A percentile compares a stretch with the other conserved stretches of the same genome.
Conservation (phyloP, 129 eudicot genomes). For the Smallanthus sonchifolius region DNA sequence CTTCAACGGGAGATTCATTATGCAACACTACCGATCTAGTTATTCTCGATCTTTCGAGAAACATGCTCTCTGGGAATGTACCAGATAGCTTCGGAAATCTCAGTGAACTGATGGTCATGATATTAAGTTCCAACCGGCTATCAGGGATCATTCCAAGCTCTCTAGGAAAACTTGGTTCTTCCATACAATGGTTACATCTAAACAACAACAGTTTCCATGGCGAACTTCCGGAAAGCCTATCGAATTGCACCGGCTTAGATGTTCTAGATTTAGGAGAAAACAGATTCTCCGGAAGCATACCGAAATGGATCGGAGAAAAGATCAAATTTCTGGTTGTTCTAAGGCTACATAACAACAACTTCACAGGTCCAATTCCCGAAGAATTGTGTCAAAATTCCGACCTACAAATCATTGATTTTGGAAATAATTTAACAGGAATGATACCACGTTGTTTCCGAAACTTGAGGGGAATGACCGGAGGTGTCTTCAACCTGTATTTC, state of each 20-base stretch:
- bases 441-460: constrained; percentile 23
- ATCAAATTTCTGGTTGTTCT: constrained; percentile 15
- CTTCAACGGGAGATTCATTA: constrained; percentile 20
- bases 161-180: constrained; percentile 21
- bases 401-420: constrained; percentile 27
- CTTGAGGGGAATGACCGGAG: constrained; percentile 22
- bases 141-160: constrained; percentile 34
- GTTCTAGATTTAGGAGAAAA: constrained; percentile 30
- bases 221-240: constrained; percentile 14
- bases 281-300: constrained; percentile 28
- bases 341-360: constrained; percentile 25
- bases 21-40: constrained; percentile 5
- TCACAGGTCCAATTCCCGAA: constrained; percentile 18
- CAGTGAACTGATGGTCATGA: neutral
- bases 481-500: constrained; percentile 8
- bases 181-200: constrained; percentile 27
- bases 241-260: constrained; percentile 16
- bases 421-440: constrained; percentile 15
- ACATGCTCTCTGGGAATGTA: constrained; percentile 27
- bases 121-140: constrained; percentile 31
- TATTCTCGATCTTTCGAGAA: constrained; percentile 31
- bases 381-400: constrained; percentile 16
- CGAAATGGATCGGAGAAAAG: constrained; percentile 29
- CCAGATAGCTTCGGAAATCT: constrained; percentile 32
- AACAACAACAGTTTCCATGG: constrained; percentile 37